Evolutionary conservation across 768 basidiomycete genomes (phyloP).

Genomic region (Tylopilus intermedius): DNA sequence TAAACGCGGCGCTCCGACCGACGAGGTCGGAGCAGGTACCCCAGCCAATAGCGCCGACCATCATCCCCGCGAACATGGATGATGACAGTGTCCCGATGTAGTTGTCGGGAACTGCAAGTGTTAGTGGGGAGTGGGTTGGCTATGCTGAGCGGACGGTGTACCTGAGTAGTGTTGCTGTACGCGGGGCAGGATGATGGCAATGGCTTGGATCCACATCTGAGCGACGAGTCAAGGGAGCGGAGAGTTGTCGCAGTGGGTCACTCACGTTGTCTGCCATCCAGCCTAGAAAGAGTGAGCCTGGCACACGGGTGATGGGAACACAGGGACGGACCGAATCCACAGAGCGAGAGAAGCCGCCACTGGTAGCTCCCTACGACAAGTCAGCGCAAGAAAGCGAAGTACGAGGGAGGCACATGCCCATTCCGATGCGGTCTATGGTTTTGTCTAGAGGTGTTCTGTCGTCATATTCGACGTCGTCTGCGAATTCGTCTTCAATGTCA

Average conservation of each 20-base stretch:
- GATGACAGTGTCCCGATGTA: slow-evolving; percentile 81
- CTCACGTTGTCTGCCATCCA: slow-evolving; percentile 92
- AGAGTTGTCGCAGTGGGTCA: slow-evolving; percentile 1
- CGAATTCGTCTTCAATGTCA: slow-evolving; percentile 27
- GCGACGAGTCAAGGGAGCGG: slow-evolving; percentile 24
- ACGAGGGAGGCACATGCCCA: slow-evolving; percentile 48
- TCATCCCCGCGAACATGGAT: slow-evolving; percentile 95
- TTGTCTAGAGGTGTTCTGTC: slow-evolving; percentile 64
- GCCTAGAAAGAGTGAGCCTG: slow-evolving; percentile 39
- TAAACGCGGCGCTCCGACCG: slow-evolving; percentile 88
- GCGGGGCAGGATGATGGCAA: slow-evolving; percentile 92
- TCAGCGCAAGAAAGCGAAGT: neutral
- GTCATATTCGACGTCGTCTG: slow-evolving; percentile 33
- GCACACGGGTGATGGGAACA: neutral
- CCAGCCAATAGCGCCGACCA: slow-evolving; percentile 90
- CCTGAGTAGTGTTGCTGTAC: slow-evolving; percentile 87
- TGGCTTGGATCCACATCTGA: slow-evolving; percentile 91
- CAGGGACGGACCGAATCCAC: slow-evolving; percentile 72
- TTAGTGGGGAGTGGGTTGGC: slow-evolving; percentile 14
- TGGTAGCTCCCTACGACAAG: slow-evolving; percentile 60
- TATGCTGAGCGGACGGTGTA: slow-evolving; percentile 27
- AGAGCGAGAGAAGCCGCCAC: slow-evolving; percentile 75
- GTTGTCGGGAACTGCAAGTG: slow-evolving; percentile 56
- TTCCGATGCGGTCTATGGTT: slow-evolving; percentile 86
- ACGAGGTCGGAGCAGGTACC: slow-evolving; percentile 88